Evolutionary conservation across 2,329 filamentous ascomycete species (phyloP).

Genomic region (Microascus cirrosus): DNA sequence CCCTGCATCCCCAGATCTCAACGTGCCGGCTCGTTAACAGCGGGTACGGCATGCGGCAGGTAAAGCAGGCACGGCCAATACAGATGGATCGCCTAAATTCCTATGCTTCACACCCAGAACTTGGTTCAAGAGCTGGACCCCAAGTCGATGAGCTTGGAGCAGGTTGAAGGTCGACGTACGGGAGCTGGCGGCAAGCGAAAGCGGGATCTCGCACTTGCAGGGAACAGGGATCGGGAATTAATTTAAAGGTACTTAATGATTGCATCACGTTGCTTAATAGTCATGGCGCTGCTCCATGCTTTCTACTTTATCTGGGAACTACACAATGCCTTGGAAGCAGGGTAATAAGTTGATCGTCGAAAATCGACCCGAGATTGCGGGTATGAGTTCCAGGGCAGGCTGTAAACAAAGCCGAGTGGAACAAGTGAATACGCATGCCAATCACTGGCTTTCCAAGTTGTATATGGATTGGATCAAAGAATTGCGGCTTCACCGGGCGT

Average conservation of each 20-base stretch:
- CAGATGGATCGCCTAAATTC: too few relatives aligned
- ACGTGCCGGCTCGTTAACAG: too few relatives aligned
- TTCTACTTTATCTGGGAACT: background rate
- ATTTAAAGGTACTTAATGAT: background rate
- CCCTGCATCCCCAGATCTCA: background rate
- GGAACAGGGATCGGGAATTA: background rate
- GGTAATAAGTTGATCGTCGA: background rate
- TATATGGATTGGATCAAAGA: background rate
- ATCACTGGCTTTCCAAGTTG: background rate
- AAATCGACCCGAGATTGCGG: background rate
- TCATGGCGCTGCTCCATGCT: background rate
- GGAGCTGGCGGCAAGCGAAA: background rate
- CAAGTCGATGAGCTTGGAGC: background rate
- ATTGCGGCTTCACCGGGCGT: background rate
- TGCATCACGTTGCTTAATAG: background rate
- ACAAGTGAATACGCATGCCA: background rate
- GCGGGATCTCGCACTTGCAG: background rate
- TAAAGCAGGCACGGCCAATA: too few relatives aligned
- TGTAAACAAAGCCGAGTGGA: background rate
- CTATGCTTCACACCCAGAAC: too few relatives aligned
- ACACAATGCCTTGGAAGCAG: background rate
- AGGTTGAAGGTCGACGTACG: background rate
- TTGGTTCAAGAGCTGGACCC: background rate
- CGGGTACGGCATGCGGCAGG: too few relatives aligned
- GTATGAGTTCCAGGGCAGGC: background rate